Evolutionary conservation across 2,329 filamentous ascomycete species (phyloP).

Genomic region (Lecanosticta acicola): DNA sequence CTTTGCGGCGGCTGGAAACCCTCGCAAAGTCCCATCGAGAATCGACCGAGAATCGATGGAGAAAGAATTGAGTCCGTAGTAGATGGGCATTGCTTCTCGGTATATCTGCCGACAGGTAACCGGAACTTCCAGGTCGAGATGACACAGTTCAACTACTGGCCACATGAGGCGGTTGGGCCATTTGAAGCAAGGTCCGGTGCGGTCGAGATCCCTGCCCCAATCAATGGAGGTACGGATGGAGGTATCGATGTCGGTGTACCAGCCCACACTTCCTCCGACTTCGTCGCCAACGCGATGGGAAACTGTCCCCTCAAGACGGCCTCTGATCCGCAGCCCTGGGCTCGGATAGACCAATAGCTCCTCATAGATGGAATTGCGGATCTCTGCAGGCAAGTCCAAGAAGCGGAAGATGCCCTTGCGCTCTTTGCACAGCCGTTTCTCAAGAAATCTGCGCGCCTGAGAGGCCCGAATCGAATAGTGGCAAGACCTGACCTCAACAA

Average conservation of each 20-base stretch:
- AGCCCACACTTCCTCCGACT: too few relatives aligned
- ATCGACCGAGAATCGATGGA: too few relatives aligned
- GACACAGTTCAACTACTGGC: too few relatives aligned
- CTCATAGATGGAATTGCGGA: constrained; percentile 1
- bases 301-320: neutral
- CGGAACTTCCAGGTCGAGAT: neutral
- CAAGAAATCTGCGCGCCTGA: neutral
- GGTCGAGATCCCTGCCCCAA: too few relatives aligned
- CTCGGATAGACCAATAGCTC: neutral
- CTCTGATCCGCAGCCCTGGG: neutral
- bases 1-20: too few relatives aligned
- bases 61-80: constrained; percentile 4
- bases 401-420: neutral
- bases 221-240: too few relatives aligned
- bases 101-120: constrained; percentile 2
- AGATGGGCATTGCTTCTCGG: constrained; percentile 4
- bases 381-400: neutral
- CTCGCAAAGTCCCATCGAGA: too few relatives aligned
- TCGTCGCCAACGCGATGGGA: neutral
- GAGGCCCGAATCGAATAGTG: neutral
- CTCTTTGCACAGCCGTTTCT: neutral
- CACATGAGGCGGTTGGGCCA: too few relatives aligned
- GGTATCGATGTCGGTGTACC: too few relatives aligned
- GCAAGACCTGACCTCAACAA: neutral
- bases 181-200: too few relatives aligned